Evolutionary conservation across 148 eudicot species (phyloP), one percentile per base, ranked within the genome.

Genomic region (Heliosperma pusillum): DNA sequence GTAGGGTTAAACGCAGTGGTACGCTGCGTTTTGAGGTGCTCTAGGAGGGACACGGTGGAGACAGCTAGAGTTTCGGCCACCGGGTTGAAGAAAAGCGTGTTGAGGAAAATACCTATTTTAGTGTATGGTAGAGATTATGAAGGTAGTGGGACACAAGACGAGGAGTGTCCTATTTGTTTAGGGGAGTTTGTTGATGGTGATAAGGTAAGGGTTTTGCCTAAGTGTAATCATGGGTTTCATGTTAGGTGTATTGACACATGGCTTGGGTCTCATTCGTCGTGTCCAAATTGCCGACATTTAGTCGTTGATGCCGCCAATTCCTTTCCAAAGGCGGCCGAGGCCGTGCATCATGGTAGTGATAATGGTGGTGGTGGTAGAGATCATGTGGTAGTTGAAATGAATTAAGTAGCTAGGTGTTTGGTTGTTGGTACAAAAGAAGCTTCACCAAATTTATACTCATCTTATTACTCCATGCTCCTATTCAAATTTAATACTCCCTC

Each of bases 141-240:
- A 59, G 15, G 80, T 22, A 16, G 44, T 69, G 10, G 26, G 22
- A 20, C 2, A 47, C 68, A 20, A 10, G 59, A 44, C 0, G 78
- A 80, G 7, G 93, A 89, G 69, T 89, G 93, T 70, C 83, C 89
- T 9, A 89, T 89, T 44, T 89, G 93, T 69, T 64, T 89, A 12
- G 90, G 86, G 62, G 90, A 87, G 30, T 89, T 85, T 76, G 80
- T 74, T 42, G 88, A 83, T 22, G 89, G 90, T 13, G 90, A 87
- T 78, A 89, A 84, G 64, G 80, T 89, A 13, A 79, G 90, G 73
- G 86, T 89, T 60, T 76, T 89, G 64, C 93, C 93, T 1, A 82
- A 82, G 15, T 87, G 93, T 71, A 84, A 78, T 73, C 93, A 89
- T 47, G 86, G 83, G 72, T 89, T 89, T 27, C 93, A 89, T 44